These are phyloP conservation scores for Golubevia sp. DNA, from an alignment of 1,284 basidiomycete genomes.

Conservation along the genomic window DNA sequence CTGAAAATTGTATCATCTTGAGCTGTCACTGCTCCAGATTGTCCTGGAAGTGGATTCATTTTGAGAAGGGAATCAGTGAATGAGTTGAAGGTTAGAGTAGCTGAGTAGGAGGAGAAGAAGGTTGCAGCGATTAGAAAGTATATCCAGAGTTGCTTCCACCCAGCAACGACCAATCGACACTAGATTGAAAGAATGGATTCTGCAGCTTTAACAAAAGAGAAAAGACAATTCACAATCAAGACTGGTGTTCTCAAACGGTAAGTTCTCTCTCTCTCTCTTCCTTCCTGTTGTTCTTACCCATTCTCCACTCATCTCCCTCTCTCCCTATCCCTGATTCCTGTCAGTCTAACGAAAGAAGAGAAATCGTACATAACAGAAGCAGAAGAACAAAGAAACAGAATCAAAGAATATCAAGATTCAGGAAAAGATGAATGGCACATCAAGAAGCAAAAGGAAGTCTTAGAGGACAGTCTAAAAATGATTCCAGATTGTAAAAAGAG, in stretches of 20 bases:
- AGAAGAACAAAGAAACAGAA: constrained; percentile 19
- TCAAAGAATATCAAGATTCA: constrained; percentile 20
- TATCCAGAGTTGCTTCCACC: too few relatives aligned
- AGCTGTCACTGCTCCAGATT: too few relatives aligned
- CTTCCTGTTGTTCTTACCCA: background rate
- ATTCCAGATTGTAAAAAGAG: constrained; percentile 38
- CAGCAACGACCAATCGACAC: too few relatives aligned
- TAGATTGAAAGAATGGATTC: too few relatives aligned
- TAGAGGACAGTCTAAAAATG: constrained; percentile 39
- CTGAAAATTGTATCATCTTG: too few relatives aligned
- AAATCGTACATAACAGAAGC: constrained; percentile 30
- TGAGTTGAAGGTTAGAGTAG: too few relatives aligned
- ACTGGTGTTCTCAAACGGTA: constrained; percentile 43
- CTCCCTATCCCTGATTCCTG: background rate
- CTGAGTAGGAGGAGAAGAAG: too few relatives aligned
- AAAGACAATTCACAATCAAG: constrained; percentile 43
- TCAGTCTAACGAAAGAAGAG: constrained; percentile 39
- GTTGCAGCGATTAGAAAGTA: too few relatives aligned
- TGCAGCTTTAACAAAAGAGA: background rate
- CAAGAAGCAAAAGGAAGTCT: constrained; percentile 35
- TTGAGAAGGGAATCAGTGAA: too few relatives aligned
- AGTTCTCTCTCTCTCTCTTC: background rate
- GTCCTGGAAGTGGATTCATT: too few relatives aligned
- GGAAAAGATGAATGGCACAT: constrained; percentile 40
- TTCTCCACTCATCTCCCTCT: constrained; percentile 3